phyloP scores from a whole-genome alignment of 495 filamentous ascomycete genomes.

The Daldinia vernicosa region DNA sequence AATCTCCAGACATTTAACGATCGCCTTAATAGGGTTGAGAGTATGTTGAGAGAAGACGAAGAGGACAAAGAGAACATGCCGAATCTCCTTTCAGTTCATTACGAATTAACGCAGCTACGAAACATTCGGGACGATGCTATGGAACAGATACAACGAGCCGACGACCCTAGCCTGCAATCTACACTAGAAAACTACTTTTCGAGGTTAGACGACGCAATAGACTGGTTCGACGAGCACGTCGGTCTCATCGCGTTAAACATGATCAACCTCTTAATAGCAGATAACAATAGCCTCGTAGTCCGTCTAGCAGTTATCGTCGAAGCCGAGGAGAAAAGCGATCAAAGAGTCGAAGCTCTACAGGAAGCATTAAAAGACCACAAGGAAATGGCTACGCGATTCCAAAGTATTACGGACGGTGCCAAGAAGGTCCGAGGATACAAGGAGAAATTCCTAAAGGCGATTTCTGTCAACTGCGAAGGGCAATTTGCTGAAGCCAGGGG shows the following conservation, averaged over 20 bases:
- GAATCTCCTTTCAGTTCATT: slow-evolving; percentile 87
- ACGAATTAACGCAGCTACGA: slow-evolving; percentile 86
- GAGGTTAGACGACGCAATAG: slow-evolving; percentile 85
- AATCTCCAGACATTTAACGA: slow-evolving; percentile 86
- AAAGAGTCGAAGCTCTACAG: slow-evolving; percentile 86
- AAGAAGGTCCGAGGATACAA: slow-evolving; percentile 96
- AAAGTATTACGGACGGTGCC: slow-evolving; percentile 89
- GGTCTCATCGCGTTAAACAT: slow-evolving; percentile 87
- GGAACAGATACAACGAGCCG: slow-evolving; percentile 84
- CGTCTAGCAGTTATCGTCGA: slow-evolving; percentile 89
- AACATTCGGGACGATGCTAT: slow-evolving; percentile 96
- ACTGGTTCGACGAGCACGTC: slow-evolving; percentile 95
- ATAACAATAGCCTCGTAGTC: slow-evolving; percentile 88
- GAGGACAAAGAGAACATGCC: slow-evolving; percentile 87
- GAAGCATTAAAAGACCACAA: slow-evolving; percentile 95
- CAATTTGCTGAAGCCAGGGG: slow-evolving; percentile 79
- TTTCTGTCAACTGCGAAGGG: slow-evolving; percentile 73
- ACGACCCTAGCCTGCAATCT: slow-evolving; percentile 74
- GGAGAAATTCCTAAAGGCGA: slow-evolving; percentile 86
- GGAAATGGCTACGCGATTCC: slow-evolving; percentile 90
- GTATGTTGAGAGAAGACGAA: slow-evolving; percentile 81
- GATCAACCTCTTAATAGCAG: slow-evolving; percentile 82
- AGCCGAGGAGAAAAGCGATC: slow-evolving; percentile 95
- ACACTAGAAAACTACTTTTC: slow-evolving; percentile 90
- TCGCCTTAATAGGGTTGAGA: slow-evolving; percentile 75